Base-by-base conservation (phyloP, 106 monocot species). In the Amphibolis antarctica region DNA sequence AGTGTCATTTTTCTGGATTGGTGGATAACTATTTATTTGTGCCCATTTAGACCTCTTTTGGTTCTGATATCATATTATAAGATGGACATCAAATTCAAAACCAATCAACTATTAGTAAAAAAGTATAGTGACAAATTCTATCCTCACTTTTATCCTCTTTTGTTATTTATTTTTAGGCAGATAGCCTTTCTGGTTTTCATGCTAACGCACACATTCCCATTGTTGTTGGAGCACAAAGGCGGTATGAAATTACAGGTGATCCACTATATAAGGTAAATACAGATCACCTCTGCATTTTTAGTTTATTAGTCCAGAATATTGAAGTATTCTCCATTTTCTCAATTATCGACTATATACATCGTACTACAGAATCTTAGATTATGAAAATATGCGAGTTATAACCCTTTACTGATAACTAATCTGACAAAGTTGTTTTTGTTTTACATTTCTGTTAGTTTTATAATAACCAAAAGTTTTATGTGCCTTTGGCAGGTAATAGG, bases 201-300 rank as follows among this genome's bases (percentile, higher is more conserved):
- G 66, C 96, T 51, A 98, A 98, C 46, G 85, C 96, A 57, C 96
- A 98, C 62, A 98, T 98, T 31, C 90, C 96, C 36, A 25, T 90
- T 74, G 82, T 98, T 63, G 55, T 98, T 26, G 96, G 96, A 51
- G 86, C 84, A 24, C 96, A 98, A 58, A 90, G 59, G 71, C 74
- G 96, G 9, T 98, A 98, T 79, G 96, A 98, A 67, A 53, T 85
- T 23, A 84, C 84, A 21, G 90, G 96, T 29, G 96, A 98, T 76
- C 66, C 78, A 58, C 79, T 98, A 63, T 98, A 86, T 76, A 98
- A 82, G 90, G 90, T 98, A 85, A 48, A 11, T 18, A 49, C 6
- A 15, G 9, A 24, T 3, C 24, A 47, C 58, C 7, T 21, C 53
- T 53, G 53, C 53, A 53, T 53, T 19, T 53, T 20, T 21, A 21